phyloP scores from a whole-genome alignment of 2,329 filamentous ascomycete genomes.

The Nemania sp. region DNA sequence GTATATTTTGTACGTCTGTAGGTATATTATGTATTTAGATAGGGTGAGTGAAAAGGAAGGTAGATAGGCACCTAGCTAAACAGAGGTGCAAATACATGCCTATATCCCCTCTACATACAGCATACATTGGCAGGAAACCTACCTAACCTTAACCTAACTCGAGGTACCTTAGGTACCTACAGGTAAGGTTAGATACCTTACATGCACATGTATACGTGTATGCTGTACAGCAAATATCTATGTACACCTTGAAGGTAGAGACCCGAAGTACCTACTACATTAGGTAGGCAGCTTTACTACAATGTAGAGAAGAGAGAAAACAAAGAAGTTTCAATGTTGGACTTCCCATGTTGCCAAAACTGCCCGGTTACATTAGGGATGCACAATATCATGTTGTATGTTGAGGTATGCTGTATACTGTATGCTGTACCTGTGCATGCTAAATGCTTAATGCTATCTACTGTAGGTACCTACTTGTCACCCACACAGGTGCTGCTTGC shows the following conservation, averaged over 20 bases:
- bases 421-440: not conserved
- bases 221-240: no score
- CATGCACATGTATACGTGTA: no score
- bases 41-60: not conserved
- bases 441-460: not conserved
- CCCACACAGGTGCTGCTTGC: not conserved
- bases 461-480: slow-evolving; percentile 9
- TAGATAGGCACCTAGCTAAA: slow-evolving; percentile 6
- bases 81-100: no score
- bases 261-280: no score
- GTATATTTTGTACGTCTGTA: not conserved
- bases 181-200: no score
- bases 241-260: no score
- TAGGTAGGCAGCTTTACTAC: no score
- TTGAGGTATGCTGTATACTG: not conserved
- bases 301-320: not conserved
- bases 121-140: no score
- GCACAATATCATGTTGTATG: not conserved
- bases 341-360: not conserved
- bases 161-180: no score
- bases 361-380: slow-evolving; percentile 6
- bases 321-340: slow-evolving; percentile 6
- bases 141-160: no score
- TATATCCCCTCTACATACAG: no score
- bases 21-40: no score